Evolutionary conservation across 805 yeast species (phyloP), one percentile per base, ranked within the genome.

Genomic region (Kodamaea leandrae): DNA sequence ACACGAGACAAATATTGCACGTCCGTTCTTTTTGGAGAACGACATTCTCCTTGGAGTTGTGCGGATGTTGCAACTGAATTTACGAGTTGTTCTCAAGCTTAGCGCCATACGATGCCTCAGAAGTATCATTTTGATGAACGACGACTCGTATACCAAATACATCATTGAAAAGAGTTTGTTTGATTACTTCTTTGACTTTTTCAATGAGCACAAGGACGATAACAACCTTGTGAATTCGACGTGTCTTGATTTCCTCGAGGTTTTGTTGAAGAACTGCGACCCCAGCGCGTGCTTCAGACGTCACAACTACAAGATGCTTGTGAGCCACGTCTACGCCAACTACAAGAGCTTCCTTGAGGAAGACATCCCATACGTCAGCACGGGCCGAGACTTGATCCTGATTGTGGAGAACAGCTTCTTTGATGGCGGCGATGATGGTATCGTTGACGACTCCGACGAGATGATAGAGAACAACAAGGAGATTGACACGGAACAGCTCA

Each of bases 181-280:
- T 39, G 68, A 62, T 3, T 63, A 68, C 15, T 68, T 82, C 24
- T 71, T 86, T 42, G 54, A 58, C 1, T 64, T 78, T 36, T 67
- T 85, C 46, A 61, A 66, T 16, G 72, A 66, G 10, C 74, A 78
- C 7, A 65, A 72, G 5, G 61, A 67, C 21, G 61, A 63, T 27
- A 80, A 85, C 55, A 84, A 82, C 54, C 62, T 89, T 44, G 73
- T 84, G 2, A 84, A 80, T 53, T 88, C 96, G 0, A 76, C 90
- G 4, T 76, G 91, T 47, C 66, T 88, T 34, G 89, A 85, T 55
- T 66, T 90, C 16, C 64, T 82, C 24, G 83, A 78, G 50, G 66
- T 72, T 15, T 54, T 63, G 27, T 46, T 52, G 23, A 54, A 50
- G 43, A 60, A 55, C 36, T 58, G 60, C 43, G 63, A 53, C 23